Evolutionary conservation across 257 asterid genomes (phyloP), one percentile per base, ranked within the genome.

Genomic region (Haberlea rhodopensis): DNA sequence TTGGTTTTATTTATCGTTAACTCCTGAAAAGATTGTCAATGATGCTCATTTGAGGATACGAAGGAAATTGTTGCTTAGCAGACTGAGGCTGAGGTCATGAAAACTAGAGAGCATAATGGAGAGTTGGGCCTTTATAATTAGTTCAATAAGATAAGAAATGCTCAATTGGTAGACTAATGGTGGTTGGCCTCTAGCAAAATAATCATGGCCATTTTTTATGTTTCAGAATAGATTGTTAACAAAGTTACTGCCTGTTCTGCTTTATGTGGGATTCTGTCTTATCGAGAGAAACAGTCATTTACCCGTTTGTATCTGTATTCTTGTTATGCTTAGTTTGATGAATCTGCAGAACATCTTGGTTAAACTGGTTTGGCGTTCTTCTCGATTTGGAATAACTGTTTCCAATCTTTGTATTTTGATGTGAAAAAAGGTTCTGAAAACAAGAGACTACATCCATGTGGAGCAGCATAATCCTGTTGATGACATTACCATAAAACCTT

Each of bases 361-460:
- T 16, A 43, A 15, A 43, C 1, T 5, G 51, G 20, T 43, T 16
- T 43, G 20, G 20, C 8, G 3, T 43, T 1, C n/a, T n/a, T n/a
- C 51, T 3, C 48, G 18, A 13, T 18, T 43, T 43, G 19, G 51
- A 43, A 13, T 2, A 15, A 43, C 51, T 15, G 20, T 64, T 20
- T 3, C 61, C n/a, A 11, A 21, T 34, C 13, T 56, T 55, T 21
- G 18, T 61, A 27, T 53, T 37, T 45, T 34, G 25, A 26, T 2
- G n/a, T 5, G 54, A 48, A 60, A 61, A 46, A 81, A 87, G 92
- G 95, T 87, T 65, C 84, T 87, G 6, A 85, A 83, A 75, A 87
- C 95, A 31, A 79, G 84, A 80, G 95, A 85, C 71, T 87, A 76
- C 79, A 65, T 85, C 75, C 87, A 87, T 18, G 95, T 83, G 34